Conservation (phyloP, 352 stramenopile species). For the Achlya hypogyna region DNA sequence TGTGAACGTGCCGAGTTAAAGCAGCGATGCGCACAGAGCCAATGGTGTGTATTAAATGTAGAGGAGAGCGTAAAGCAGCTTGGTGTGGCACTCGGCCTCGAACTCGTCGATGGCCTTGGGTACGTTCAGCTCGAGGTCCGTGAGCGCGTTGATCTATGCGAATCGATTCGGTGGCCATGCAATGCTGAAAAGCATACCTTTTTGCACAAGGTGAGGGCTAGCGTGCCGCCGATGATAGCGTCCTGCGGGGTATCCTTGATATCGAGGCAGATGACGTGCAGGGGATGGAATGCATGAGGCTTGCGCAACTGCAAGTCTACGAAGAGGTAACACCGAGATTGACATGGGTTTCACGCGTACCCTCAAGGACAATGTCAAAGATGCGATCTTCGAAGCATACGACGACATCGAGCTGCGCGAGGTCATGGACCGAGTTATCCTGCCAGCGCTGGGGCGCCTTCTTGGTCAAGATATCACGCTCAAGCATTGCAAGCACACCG, state of each 20-base stretch:
- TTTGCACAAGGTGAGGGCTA: slow-evolving; percentile 47
- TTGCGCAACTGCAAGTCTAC: slow-evolving; percentile 27
- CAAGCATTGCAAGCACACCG: slow-evolving; percentile 57
- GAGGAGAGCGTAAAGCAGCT: slow-evolving; percentile 20
- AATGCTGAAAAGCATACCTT: slow-evolving; percentile 15
- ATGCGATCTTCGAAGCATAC: slow-evolving; percentile 77
- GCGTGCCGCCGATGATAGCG: slow-evolving; percentile 34
- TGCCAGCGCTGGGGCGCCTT: slow-evolving; percentile 65
- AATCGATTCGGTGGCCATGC: not conserved
- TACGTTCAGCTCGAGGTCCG: slow-evolving; percentile 16
- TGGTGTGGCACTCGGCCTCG: slow-evolving; percentile 7
- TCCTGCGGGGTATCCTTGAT: slow-evolving; percentile 62
- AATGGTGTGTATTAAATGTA: slow-evolving; percentile 15
- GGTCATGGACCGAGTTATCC: slow-evolving; percentile 47
- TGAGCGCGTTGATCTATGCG: slow-evolving; percentile 15
- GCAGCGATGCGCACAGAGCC: not conserved
- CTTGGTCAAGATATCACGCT: slow-evolving; percentile 67
- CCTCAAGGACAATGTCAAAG: slow-evolving; percentile 64
- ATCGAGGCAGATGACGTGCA: slow-evolving; percentile 78
- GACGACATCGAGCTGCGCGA: slow-evolving; percentile 56
- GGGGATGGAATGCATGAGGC: slow-evolving; percentile 24
- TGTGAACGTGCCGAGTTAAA: too few relatives aligned
- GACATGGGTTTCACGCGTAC: slow-evolving; percentile 20
- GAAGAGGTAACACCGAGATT: not conserved
- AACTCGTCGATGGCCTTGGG: slow-evolving; percentile 18